Percentiles rank a stretch among this genome's conserved stretches.
phyloP scores from a whole-genome alignment of 2,329 filamentous ascomycete species.

The Paraconiothyrium brasiliense region DNA sequence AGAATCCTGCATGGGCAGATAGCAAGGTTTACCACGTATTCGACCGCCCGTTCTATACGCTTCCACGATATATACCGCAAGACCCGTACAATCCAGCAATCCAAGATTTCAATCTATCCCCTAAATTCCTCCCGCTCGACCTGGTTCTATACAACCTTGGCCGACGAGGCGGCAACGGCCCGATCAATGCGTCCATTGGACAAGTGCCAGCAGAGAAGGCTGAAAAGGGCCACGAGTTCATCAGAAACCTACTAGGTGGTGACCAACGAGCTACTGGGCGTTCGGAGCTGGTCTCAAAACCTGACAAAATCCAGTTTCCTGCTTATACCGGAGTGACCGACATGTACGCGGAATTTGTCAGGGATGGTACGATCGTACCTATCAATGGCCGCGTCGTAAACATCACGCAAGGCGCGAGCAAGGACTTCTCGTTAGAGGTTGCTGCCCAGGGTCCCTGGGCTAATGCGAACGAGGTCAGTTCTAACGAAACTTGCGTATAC shows the following conservation, averaged over 20 bases:
- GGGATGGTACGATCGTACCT: conserved; percentile 63
- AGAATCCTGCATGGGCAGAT: conserved; percentile 37
- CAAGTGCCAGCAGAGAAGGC: conserved; percentile 69
- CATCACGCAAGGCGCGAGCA: conserved; percentile 28
- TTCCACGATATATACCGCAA: conserved; percentile 63
- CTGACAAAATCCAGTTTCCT: conserved; percentile 59
- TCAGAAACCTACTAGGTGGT: conserved; percentile 54
- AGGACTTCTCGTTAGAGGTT: conserved; percentile 21
- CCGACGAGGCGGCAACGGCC: conserved; percentile 63
- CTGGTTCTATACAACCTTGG: conserved; percentile 75
- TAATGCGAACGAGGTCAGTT: conserved; percentile 15
- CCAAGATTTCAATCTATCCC: conserved; percentile 53
- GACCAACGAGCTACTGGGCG: conserved; percentile 55
- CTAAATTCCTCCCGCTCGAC: conserved; percentile 76
- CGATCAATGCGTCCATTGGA: conserved; percentile 71
- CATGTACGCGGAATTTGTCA: conserved; percentile 77
- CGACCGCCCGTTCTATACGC: conserved; percentile 75
- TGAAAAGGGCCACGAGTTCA: conserved; percentile 60
- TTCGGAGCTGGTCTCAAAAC: conserved; percentile 50
- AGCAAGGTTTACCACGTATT: conserved; percentile 74
- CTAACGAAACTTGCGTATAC: neutral
- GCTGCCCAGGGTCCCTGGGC: conserved; percentile 17
- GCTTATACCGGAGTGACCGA: conserved; percentile 76
- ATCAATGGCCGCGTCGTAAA: conserved; percentile 47
- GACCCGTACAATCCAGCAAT: conserved; percentile 31